These are phyloP conservation scores for Rhodosporidiobolus sp. DNA, from an alignment of 768 basidiomycete genomes.

Conservation along the genomic window DNA sequence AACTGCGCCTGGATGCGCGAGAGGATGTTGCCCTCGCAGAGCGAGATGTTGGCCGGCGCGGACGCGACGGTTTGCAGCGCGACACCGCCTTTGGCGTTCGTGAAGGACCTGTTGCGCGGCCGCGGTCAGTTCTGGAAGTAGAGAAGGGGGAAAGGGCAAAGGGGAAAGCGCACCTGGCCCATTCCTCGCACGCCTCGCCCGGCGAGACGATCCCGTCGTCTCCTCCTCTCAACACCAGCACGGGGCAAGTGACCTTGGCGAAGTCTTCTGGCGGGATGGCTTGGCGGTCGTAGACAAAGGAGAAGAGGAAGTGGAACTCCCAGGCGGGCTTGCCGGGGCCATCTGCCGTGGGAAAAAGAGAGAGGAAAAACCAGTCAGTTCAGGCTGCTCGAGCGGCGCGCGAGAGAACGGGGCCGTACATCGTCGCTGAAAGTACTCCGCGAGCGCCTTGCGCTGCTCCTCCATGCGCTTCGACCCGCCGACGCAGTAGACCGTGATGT, in stretches of 20 bases:
- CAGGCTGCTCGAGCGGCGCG: too few species aligned
- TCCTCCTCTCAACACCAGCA: slow-evolving; percentile 22
- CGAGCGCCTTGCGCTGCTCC: background rate
- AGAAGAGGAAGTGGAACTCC: slow-evolving; percentile 10
- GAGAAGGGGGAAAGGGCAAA: too few species aligned
- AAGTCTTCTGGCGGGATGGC: slow-evolving; percentile 11
- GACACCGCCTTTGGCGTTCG: slow-evolving; percentile 4
- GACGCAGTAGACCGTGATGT: slow-evolving; percentile 13
- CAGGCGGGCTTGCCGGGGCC: background rate
- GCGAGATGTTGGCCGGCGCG: slow-evolving; percentile 19
- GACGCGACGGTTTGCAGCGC: background rate
- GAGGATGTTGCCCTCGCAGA: slow-evolving; percentile 26
- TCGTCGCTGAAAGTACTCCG: slow-evolving; percentile 8
- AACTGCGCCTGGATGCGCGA: slow-evolving; percentile 19
- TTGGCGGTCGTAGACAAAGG: slow-evolving; percentile 5
- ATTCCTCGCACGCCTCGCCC: slow-evolving; percentile 15
- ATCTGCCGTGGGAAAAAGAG: background rate
- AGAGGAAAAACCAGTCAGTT: background rate
- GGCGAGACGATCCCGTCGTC: slow-evolving; percentile 28
- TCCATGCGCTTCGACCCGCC: background rate
- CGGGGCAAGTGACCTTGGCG: slow-evolving; percentile 8
- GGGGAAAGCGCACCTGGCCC: slow-evolving; percentile 1
- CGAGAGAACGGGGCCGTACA: background rate
- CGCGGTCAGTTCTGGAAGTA: background rate
- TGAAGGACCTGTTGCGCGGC: slow-evolving; percentile 5